These are phyloP conservation scores for Xylariaceae sp. DNA, from an alignment of 2,329 filamentous ascomycete genomes.

Conservation along the genomic window DNA sequence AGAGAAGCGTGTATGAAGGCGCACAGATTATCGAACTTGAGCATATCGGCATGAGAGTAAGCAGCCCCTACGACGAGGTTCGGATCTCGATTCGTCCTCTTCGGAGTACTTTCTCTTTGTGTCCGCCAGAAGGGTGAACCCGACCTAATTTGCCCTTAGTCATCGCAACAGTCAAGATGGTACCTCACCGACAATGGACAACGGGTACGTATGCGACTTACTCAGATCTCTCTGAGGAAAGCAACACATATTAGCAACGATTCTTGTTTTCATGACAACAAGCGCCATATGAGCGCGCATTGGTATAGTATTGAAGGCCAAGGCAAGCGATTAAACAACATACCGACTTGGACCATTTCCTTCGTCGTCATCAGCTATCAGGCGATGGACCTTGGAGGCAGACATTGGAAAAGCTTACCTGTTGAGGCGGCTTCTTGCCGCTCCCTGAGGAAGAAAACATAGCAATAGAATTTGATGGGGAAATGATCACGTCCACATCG, in stretches of 20 bases:
- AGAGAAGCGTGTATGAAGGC: conserved; percentile 31
- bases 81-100: conserved; percentile 61
- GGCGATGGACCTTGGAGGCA: conserved; percentile 9
- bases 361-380: conserved; percentile 49
- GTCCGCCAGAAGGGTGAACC: conserved; percentile 87
- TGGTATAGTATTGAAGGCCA: background rate
- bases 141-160: conserved; percentile 57
- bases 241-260: conserved; percentile 21
- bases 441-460: conserved; percentile 69
- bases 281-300: conserved; percentile 21
- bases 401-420: conserved; percentile 55
- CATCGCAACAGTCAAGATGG: background rate
- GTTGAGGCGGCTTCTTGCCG: conserved; percentile 71
- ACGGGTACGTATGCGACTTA: conserved; percentile 45
- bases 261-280: conserved; percentile 9
- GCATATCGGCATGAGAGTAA: conserved; percentile 94
- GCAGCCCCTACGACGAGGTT: conserved; percentile 86
- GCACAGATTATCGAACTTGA: conserved; percentile 83
- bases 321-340: conserved; percentile 42
- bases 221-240: conserved; percentile 61
- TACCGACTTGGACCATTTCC: conserved; percentile 99
- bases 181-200: conserved; percentile 3
- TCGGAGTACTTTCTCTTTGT: conserved; percentile 55
- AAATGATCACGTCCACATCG: conserved; percentile 31
- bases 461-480: conserved; percentile 36